A percentile compares a stretch with the other conserved stretches of the same genome.
These are phyloP conservation scores for Epichloe scottii DNA, from an alignment of 2,329 filamentous ascomycete genomes.

Conservation along the genomic window DNA sequence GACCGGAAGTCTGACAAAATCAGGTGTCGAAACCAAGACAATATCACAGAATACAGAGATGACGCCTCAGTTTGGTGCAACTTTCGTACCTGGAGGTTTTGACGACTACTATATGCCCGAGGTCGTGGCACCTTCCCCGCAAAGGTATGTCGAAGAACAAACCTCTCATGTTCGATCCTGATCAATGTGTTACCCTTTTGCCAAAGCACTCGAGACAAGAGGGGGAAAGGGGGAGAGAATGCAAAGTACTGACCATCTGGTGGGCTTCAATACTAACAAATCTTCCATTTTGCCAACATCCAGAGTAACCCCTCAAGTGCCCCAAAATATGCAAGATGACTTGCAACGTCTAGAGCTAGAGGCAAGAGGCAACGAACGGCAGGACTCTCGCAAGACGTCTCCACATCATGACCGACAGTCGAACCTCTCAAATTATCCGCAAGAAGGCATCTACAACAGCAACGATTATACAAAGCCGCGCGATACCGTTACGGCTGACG, in stretches of 20 bases:
- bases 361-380: slow-evolving; percentile 38
- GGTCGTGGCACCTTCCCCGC: slow-evolving; percentile 43
- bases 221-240: neutral
- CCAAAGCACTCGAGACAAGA: neutral
- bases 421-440: slow-evolving; percentile 29
- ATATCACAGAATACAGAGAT: slow-evolving; percentile 13
- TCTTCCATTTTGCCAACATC: slow-evolving; percentile 17
- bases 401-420: slow-evolving; percentile 29
- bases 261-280: slow-evolving; percentile 25
- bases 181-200: neutral
- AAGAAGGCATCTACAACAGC: slow-evolving; percentile 8
- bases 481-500: slow-evolving; percentile 18
- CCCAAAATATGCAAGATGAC: slow-evolving; percentile 92
- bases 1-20: neutral
- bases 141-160: slow-evolving; percentile 32
- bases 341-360: slow-evolving; percentile 83
- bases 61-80: slow-evolving; percentile 33
- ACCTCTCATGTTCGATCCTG: neutral
- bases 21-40: slow-evolving; percentile 5
- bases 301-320: slow-evolving; percentile 90
- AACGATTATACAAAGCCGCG: neutral
- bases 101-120: slow-evolving; percentile 52
- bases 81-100: slow-evolving; percentile 44
- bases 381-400: slow-evolving; percentile 19
- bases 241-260: slow-evolving; percentile 12